phyloP scores from a whole-genome alignment of 2,329 filamentous ascomycete genomes.

The Elsinoe fawcettii region DNA sequence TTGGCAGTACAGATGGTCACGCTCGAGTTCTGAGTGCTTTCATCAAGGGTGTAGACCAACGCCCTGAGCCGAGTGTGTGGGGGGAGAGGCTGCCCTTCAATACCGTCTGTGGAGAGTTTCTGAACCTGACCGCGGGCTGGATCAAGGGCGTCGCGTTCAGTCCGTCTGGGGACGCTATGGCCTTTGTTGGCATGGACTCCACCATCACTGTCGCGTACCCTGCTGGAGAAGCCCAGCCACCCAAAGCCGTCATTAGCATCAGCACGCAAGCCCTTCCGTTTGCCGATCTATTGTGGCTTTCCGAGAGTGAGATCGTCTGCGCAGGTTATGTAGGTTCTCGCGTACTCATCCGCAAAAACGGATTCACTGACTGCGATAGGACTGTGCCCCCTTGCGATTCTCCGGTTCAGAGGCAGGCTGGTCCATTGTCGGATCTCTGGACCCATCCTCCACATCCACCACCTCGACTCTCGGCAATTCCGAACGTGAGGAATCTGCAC shows the following conservation, averaged over 20 bases:
- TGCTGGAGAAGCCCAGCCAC: slow-evolving; percentile 79
- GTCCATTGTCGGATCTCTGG: slow-evolving; percentile 74
- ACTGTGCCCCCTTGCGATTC: slow-evolving; percentile 83
- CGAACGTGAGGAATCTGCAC: slow-evolving; percentile 76
- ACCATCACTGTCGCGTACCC: slow-evolving; percentile 96
- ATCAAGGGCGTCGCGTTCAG: slow-evolving; percentile 90
- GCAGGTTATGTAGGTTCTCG: slow-evolving; percentile 65
- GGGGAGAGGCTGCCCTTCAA: slow-evolving; percentile 95
- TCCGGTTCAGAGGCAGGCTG: slow-evolving; percentile 70
- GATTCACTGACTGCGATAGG: slow-evolving; percentile 30
- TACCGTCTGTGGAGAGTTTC: slow-evolving; percentile 91
- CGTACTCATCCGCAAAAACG: not conserved
- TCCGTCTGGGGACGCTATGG: slow-evolving; percentile 83
- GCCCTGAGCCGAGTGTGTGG: slow-evolving; percentile 83
- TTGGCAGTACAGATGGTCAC: slow-evolving; percentile 95
- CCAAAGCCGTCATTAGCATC: slow-evolving; percentile 81
- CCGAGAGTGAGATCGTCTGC: slow-evolving; percentile 86
- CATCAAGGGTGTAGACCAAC: slow-evolving; percentile 85
- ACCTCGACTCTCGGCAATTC: slow-evolving; percentile 31
- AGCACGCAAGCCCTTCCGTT: slow-evolving; percentile 87
- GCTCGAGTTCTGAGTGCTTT: slow-evolving; percentile 91
- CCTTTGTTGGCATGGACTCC: slow-evolving; percentile 91
- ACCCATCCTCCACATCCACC: slow-evolving; percentile 45
- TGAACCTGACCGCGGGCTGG: slow-evolving; percentile 97
- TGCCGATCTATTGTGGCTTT: slow-evolving; percentile 85